Percentiles rank a stretch among this genome's conserved stretches.
Conservation (phyloP, 2,329 filamentous ascomycete genomes). For the Ophiosphaerella herpotricha region DNA sequence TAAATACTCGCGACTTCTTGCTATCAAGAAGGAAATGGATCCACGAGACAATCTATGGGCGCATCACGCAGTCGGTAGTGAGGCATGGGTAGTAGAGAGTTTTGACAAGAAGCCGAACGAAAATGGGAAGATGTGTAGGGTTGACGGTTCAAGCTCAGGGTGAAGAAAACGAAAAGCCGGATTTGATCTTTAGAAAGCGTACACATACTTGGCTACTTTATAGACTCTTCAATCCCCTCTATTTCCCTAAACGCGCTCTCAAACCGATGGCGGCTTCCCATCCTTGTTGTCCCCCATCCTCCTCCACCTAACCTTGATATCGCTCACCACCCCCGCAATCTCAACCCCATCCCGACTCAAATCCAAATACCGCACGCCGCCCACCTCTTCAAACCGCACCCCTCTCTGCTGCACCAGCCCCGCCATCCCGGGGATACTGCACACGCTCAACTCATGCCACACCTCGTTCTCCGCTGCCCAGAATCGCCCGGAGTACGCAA, state of each 20-base stretch:
- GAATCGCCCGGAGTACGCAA: constrained; percentile 15
- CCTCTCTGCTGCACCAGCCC: constrained; percentile 5
- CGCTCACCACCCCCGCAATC: constrained; percentile 3
- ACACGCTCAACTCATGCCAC: constrained; percentile 6
- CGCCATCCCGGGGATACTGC: constrained; percentile 1
- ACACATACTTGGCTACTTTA: too few species aligned
- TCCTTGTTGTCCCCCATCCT: constrained; percentile 5
- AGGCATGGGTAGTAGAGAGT: constrained; percentile 26
- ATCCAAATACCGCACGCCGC: background rate
- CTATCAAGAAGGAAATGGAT: constrained; percentile 18
- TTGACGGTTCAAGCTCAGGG: background rate
- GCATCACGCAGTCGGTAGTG: constrained; percentile 28
- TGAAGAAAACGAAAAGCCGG: background rate
- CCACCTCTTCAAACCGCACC: background rate
- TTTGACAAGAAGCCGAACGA: constrained; percentile 27
- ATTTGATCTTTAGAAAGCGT: too few species aligned
- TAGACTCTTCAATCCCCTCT: background rate
- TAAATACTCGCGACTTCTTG: constrained; percentile 13
- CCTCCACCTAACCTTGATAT: constrained; percentile 9
- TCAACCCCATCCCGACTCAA: constrained; percentile 1
- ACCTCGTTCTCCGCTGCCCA: constrained; percentile 6
- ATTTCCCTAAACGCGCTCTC: background rate
- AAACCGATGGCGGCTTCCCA: too few species aligned
- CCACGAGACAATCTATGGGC: constrained; percentile 23
- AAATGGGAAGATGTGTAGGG: constrained; percentile 31